Evolutionary conservation across 306 rosid genomes (phyloP), one percentile per base, ranked within the genome.

Genomic region (Dryas alaskensis): DNA sequence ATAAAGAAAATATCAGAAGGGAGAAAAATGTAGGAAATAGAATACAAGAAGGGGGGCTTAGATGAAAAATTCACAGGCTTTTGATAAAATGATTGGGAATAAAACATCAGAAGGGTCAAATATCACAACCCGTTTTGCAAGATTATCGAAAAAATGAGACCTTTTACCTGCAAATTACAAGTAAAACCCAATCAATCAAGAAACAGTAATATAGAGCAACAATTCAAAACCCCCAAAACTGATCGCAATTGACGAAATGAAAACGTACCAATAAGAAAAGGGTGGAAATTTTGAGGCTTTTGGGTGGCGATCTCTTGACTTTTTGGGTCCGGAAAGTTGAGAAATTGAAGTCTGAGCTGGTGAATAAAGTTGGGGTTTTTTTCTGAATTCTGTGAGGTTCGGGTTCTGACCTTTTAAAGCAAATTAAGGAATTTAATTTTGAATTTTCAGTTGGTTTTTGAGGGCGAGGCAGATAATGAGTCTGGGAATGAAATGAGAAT

Each of bases 91-190:
- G 84, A 78, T 86, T 79, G 96, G 89, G 81, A 89, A 92, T 74
- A 79, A 89, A 89, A 84, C 92, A 90, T 88, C 89, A 90, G 98
- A 88, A 71, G 90, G 76, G 69, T 77, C 80, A 79, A 83, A 72
- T 65, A 57, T 70, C 62, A 69, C 50, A 78, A 66, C 14, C 61
- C 31, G 6, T 31, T 45, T 51, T 46, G 49, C 67, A 51, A 10
- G 8, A 31, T 7, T 42, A 64, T 27, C 65, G 50, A 48, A 31
- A 61, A 73, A 52, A 25, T 4, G 39, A 25, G 42, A 5, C 14
- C 44, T 31, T 31, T 60, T 60, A 12, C 17, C 65, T 31, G 65
- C 45, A 60, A 60, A 60, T 60, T 27, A 12, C 37, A 5, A 27
- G 22, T 12, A 9, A 10, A 4, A 19, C 10, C 0, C 66, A 39